Conservation (phyloP, 1,284 basidiomycete species). For the Leccinum subrobustum region DNA sequence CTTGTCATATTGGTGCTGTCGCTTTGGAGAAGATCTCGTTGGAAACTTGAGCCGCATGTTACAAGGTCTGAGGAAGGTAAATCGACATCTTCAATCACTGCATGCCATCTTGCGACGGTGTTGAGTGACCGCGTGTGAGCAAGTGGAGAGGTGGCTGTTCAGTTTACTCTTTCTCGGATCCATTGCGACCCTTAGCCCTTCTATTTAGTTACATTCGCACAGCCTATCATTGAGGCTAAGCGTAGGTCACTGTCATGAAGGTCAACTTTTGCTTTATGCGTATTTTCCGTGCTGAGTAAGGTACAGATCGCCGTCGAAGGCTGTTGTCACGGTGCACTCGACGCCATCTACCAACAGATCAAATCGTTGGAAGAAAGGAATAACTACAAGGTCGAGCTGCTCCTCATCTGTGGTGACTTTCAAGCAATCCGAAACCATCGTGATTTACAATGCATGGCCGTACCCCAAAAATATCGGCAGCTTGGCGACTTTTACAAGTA, state of each 20-base stretch:
- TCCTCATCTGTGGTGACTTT: slow-evolving; percentile 95
- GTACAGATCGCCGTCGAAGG: slow-evolving; percentile 89
- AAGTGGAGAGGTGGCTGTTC: neutral
- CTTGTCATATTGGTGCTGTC: slow-evolving; percentile 25
- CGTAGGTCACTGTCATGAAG: slow-evolving; percentile 18
- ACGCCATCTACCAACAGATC: slow-evolving; percentile 85
- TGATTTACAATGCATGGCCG: slow-evolving; percentile 89
- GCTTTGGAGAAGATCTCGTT: slow-evolving; percentile 22
- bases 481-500: slow-evolving; percentile 86
- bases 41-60: slow-evolving; percentile 30
- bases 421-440: slow-evolving; percentile 86
- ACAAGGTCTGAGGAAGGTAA: neutral
- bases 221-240: too few species aligned
- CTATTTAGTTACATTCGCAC: too few species aligned
- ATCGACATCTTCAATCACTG: neutral
- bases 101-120: slow-evolving; percentile 5
- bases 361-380: slow-evolving; percentile 59
- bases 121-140: slow-evolving; percentile 21
- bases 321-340: slow-evolving; percentile 91
- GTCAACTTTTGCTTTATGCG: slow-evolving; percentile 4
- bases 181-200: too few species aligned
- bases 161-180: too few species aligned
- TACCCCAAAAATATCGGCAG: slow-evolving; percentile 85
- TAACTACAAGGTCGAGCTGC: slow-evolving; percentile 73
- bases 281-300: neutral